Percentiles rank a stretch among this genome's conserved stretches.
Conservation (phyloP, 208 protist species). For the Angomonas ambiguus region DNA sequence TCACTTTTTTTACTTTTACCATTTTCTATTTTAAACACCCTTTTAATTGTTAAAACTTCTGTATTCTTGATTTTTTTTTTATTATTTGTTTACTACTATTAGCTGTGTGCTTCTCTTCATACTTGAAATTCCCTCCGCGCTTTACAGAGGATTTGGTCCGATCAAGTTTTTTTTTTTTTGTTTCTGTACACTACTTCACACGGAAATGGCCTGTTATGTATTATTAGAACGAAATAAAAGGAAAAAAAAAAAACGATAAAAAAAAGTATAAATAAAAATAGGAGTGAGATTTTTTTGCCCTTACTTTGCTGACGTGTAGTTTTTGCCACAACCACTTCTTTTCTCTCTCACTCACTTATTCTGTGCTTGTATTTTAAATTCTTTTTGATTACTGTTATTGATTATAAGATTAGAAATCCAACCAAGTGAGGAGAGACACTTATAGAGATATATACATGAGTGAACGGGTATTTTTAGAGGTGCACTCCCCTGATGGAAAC, state of each 20-base stretch:
- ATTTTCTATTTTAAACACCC: constrained; percentile 2
- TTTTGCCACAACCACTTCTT: too few relatives aligned
- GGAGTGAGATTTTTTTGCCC: not conserved
- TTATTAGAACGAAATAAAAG: too few relatives aligned
- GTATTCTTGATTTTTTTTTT: constrained; percentile 18
- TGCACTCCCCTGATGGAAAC: constrained; percentile 13
- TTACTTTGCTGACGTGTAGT: too few relatives aligned
- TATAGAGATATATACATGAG: constrained; percentile 11
- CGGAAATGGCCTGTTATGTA: too few relatives aligned
- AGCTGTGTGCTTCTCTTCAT: too few relatives aligned
- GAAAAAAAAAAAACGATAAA: not conserved
- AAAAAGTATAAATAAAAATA: constrained; percentile 3
- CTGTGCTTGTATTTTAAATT: too few relatives aligned
- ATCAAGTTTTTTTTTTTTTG: constrained; percentile 4
- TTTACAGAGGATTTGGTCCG: too few relatives aligned
- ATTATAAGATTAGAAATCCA: not conserved
- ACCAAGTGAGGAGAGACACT: too few relatives aligned
- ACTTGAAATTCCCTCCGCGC: too few relatives aligned
- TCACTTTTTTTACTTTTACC: not conserved
- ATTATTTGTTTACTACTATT: not conserved
- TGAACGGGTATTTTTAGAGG: constrained; percentile 31
- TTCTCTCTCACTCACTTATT: too few relatives aligned
- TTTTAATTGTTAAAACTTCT: not conserved
- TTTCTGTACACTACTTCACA: too few relatives aligned
- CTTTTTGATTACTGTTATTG: not conserved